These are phyloP conservation scores for Tricholoma sp. DNA, from an alignment of 768 basidiomycete genomes.

Conservation along the genomic window DNA sequence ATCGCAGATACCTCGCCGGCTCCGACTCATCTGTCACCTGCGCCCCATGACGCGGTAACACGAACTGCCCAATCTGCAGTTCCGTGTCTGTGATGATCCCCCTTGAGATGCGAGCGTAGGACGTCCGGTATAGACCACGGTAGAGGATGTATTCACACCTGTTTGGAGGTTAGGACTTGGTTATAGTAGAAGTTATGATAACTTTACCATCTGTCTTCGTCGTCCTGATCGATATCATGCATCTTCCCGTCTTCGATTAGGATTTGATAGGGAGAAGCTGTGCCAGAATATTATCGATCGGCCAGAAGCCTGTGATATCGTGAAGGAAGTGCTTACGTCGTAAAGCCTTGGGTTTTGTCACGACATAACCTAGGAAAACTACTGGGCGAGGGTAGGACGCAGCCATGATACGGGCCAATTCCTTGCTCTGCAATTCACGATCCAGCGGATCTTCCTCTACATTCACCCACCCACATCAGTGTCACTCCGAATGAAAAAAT, in stretches of 20 bases:
- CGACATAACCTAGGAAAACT: slow-evolving; percentile 79
- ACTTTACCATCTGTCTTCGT: slow-evolving; percentile 63
- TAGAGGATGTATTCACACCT: slow-evolving; percentile 94
- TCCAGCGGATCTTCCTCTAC: slow-evolving; percentile 87
- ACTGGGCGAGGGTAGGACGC: slow-evolving; percentile 64
- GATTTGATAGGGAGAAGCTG: slow-evolving; percentile 73
- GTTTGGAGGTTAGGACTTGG: background rate
- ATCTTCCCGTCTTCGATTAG: slow-evolving; percentile 73
- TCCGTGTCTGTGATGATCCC: slow-evolving; percentile 89
- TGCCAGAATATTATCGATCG: background rate
- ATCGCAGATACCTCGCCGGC: slow-evolving; percentile 61
- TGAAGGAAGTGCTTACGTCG: slow-evolving; percentile 45
- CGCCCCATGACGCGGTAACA: slow-evolving; percentile 57
- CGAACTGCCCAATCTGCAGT: slow-evolving; percentile 82
- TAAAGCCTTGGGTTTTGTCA: slow-evolving; percentile 58
- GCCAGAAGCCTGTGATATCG: background rate
- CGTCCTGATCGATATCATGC: slow-evolving; percentile 74
- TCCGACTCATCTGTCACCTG: slow-evolving; percentile 52
- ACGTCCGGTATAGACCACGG: slow-evolving; percentile 69
- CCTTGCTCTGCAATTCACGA: slow-evolving; percentile 77
- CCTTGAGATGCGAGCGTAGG: slow-evolving; percentile 80
- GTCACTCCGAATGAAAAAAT: background rate
- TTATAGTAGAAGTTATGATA: background rate
- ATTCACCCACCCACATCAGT: background rate
- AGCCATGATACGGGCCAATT: slow-evolving; percentile 76